These are phyloP conservation scores for Akanthomyces dipterigenus DNA, from an alignment of 2,329 filamentous ascomycete genomes.

Conservation along the genomic window DNA sequence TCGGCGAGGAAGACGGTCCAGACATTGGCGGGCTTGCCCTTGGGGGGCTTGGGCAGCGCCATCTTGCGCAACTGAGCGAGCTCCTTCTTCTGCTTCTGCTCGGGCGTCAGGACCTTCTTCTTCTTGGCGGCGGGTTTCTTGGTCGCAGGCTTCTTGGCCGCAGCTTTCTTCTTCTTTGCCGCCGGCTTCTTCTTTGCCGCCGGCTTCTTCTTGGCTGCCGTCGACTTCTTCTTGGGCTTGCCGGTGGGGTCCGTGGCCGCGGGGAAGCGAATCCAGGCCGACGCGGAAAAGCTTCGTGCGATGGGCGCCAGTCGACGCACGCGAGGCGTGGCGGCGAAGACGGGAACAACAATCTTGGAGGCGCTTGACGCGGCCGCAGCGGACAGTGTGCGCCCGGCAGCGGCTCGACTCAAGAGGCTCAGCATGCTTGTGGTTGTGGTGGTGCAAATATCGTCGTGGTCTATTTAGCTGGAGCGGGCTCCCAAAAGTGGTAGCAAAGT, in stretches of 20 bases:
- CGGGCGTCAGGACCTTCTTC: conserved; percentile 30
- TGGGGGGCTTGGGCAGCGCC: conserved; percentile 36
- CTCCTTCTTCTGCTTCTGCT: conserved; percentile 30
- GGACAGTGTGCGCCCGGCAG: conserved; percentile 27
- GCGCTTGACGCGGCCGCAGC: conserved; percentile 16
- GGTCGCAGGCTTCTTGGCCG: conserved; percentile 13
- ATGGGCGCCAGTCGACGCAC: conserved; percentile 16
- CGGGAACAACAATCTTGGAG: conserved; percentile 18
- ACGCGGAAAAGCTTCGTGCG: conserved; percentile 26
- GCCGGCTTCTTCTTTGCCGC: conserved; percentile 17
- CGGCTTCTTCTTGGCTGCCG: conserved; percentile 22
- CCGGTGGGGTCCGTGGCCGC: conserved; percentile 7
- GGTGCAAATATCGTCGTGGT: not conserved
- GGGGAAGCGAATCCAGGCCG: conserved; percentile 22
- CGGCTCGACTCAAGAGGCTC: conserved; percentile 33
- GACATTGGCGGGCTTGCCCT: conserved; percentile 21
- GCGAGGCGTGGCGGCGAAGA: conserved; percentile 15
- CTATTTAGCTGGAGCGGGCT: not conserved
- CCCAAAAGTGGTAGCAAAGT: conserved; percentile 1
- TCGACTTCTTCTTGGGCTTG: conserved; percentile 19
- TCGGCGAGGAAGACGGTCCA: conserved; percentile 35
- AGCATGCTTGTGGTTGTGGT: conserved; percentile 28
- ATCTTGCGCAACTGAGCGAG: conserved; percentile 31
- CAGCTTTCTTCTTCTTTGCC: conserved; percentile 23
- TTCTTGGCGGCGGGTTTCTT: conserved; percentile 21